Evolutionary conservation across 805 yeast genomes (phyloP).

Genomic region (Wickerhamomyces rabaulensis): DNA sequence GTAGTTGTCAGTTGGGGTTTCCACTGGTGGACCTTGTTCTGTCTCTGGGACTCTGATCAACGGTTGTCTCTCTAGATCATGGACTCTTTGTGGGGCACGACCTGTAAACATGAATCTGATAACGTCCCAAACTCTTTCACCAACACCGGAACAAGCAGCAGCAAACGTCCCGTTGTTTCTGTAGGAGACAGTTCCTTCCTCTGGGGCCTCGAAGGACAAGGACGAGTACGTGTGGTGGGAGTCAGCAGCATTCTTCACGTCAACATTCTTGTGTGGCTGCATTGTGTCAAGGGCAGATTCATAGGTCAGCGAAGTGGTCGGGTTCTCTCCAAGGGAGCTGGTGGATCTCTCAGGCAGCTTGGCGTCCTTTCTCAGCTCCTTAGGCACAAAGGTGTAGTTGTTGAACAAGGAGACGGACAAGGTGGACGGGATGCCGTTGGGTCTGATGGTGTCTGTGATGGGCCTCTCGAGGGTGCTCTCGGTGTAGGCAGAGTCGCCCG

Average conservation of each 20-base stretch:
- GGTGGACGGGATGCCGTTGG: not conserved
- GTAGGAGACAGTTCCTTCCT: not conserved
- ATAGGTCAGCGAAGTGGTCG: constrained; percentile 1
- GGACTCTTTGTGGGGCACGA: not conserved
- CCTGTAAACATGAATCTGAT: not conserved
- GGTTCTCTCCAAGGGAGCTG: not conserved
- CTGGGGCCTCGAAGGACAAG: not conserved
- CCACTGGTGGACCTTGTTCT: not conserved
- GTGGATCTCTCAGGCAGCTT: not conserved
- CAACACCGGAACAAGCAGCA: not conserved
- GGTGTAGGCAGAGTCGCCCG: not conserved
- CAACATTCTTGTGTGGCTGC: constrained; percentile 1
- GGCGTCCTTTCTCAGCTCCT: not conserved
- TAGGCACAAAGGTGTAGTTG: not conserved
- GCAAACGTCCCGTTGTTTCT: not conserved
- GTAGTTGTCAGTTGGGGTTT: not conserved
- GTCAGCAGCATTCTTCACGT: not conserved
- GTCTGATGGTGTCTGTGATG: constrained; percentile 6
- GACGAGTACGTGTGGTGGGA: not conserved
- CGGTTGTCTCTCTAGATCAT: constrained; percentile 15
- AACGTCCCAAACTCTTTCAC: not conserved
- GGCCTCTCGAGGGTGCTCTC: not conserved
- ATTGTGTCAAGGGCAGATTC: constrained; percentile 9
- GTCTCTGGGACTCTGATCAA: not conserved
- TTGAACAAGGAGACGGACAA: not conserved